Base-by-base conservation (phyloP, 2,329 filamentous ascomycete genomes). In the Didymella segeticola region DNA sequence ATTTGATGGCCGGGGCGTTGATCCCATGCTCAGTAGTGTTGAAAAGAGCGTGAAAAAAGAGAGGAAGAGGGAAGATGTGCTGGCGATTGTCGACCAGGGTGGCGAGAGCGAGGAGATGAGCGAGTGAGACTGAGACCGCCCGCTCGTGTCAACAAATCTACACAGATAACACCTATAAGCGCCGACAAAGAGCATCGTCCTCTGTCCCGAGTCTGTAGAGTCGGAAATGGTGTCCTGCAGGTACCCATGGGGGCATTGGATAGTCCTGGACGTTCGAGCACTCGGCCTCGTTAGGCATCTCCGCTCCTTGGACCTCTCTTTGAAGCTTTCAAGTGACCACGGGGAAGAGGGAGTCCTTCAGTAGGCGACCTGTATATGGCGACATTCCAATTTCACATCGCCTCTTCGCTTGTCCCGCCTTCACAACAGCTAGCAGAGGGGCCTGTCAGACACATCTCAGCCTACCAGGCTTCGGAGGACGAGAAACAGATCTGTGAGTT, bases 81-180 rank as follows among this genome's bases (percentile, higher is more conserved):
- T 66, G 25, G 60, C 53, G 17, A n/a, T 22, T 5, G 41, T 66
- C 5, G 64, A 65, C 31, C 37, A 54, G 20, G 60, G 51, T 12
- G 39, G 55, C 9, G 59, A 60, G 38, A 59, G 61, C 14, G 63
- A 64, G 3, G 60, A 58, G 22, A 66, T 66, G 62, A 67, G 60
- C 56, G 63, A 65, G 43, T 61, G 53, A 53, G 23, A 22, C 31
- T 31, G 22, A 9, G 23, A 27, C 22, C 22, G n/a, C 14, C 20
- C n/a, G 14, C 12, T 15, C 9, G n/a, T 14, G 19, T 47, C 17
- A 22, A 37, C 14, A 23, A 19, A 20, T n/a, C n/a, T n/a, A n/a
- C n/a, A n/a, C n/a, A n/a, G n/a, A n/a, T n/a, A n/a, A n/a, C n/a
- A n/a, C n/a, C n/a, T n/a, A n/a, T n/a, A n/a, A n/a, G n/a, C n/a